Evolutionary conservation across 2,329 filamentous ascomycete species (phyloP).

Genomic region (Aspergillus sp.): DNA sequence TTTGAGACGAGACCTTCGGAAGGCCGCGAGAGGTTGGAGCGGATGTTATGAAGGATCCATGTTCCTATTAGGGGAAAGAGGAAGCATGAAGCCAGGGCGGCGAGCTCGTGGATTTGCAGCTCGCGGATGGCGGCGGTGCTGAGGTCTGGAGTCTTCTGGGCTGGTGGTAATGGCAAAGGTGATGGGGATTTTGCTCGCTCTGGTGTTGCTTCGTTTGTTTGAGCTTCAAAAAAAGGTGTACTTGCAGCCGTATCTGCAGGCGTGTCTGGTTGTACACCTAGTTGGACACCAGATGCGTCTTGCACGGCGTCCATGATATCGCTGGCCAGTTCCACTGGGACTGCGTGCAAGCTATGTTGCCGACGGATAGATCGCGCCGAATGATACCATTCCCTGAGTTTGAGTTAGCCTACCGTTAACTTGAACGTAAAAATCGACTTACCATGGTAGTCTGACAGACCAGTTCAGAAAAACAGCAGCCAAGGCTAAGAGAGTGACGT

Average conservation of each 20-base stretch:
- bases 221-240: neutral
- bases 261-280: neutral
- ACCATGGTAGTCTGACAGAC: conserved; percentile 91
- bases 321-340: conserved; percentile 32
- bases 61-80: conserved; percentile 77
- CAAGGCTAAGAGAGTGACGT: conserved; percentile 78
- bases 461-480: conserved; percentile 89
- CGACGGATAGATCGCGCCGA: conserved; percentile 68
- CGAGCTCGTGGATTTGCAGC: conserved; percentile 73
- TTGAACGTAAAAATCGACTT: conserved; percentile 35
- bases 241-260: neutral
- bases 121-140: conserved; percentile 57
- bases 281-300: neutral
- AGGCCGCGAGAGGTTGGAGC: conserved; percentile 77
- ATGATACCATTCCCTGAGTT: conserved; percentile 71
- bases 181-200: conserved; percentile 8
- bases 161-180: neutral
- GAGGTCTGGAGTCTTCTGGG: neutral
- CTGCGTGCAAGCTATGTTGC: conserved; percentile 37
- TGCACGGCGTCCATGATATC: conserved; percentile 26
- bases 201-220: neutral
- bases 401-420: conserved; percentile 14
- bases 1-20: conserved; percentile 88
- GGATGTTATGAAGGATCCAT: conserved; percentile 79
- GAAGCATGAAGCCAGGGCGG: conserved; percentile 79